phyloP scores from a whole-genome alignment of 108 stramenopile genomes.

The Chaetoceros tenuissimus region DNA sequence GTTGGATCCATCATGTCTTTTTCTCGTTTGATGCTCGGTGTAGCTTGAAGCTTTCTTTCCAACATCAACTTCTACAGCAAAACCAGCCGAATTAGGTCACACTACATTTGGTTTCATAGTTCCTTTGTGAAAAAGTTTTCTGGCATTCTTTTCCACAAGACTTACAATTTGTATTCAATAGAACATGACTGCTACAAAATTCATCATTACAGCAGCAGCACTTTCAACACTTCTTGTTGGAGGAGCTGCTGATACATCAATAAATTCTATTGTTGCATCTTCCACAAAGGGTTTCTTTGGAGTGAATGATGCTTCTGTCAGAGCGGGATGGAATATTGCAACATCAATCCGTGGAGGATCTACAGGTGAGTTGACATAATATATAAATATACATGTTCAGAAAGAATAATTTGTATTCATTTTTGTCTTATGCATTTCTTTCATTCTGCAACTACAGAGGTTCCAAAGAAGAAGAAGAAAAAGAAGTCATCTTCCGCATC shows the following conservation, averaged over 20 bases:
- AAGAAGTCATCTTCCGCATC: conserved; percentile 6
- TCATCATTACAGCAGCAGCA: conserved; percentile 1
- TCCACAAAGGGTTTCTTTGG: background rate
- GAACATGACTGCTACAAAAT: background rate
- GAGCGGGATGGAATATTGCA: conserved; percentile 5
- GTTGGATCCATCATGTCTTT: no score
- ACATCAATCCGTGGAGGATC: conserved; percentile 13
- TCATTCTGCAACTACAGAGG: conserved; percentile 10
- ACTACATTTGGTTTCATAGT: no score
- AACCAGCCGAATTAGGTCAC: no score
- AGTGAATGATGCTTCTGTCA: background rate
- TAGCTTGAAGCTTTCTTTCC: no score
- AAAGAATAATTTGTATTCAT: background rate
- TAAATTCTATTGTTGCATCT: background rate
- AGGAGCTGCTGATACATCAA: background rate
- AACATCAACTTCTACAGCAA: no score
- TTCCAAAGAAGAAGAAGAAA: conserved; percentile 16
- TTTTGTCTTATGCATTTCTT: no score
- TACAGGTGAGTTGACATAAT: conserved; percentile 10
- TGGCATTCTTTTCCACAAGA: no score
- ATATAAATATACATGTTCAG: background rate
- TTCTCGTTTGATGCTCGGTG: no score
- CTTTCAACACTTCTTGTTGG: background rate
- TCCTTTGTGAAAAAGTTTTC: no score
- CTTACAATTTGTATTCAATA: no score